phyloP scores from a whole-genome alignment of 495 filamentous ascomycete species.

The Hyaloscypha variabilis region DNA sequence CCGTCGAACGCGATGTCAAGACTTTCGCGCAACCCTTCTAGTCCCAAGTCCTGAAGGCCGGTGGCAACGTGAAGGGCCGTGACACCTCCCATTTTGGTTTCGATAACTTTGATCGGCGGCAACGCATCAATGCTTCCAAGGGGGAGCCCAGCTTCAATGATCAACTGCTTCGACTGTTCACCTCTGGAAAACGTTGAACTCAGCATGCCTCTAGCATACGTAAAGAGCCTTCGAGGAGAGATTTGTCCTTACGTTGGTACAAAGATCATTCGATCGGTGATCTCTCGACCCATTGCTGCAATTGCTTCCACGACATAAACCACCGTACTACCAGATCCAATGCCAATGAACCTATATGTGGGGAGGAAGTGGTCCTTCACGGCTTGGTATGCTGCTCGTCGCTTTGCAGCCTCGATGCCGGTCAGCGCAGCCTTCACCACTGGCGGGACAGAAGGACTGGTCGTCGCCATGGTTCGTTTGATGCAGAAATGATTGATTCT shows the following conservation, averaged over 20 bases:
- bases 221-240: not conserved
- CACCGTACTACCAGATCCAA: conserved; percentile 92
- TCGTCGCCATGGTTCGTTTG: not conserved
- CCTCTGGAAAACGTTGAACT: conserved; percentile 41
- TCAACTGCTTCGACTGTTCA: conserved; percentile 83
- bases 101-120: conserved; percentile 48
- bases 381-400: conserved; percentile 78
- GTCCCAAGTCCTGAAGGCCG: conserved; percentile 32
- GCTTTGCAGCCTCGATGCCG: conserved; percentile 80
- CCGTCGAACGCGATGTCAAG: conserved; percentile 92
- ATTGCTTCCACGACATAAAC: conserved; percentile 97
- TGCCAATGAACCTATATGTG: conserved; percentile 76
- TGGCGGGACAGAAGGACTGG: conserved; percentile 5
- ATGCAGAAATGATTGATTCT: no score
- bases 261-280: conserved; percentile 69
- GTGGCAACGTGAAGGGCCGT: conserved; percentile 30
- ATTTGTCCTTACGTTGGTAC: conserved; percentile 63
- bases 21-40: conserved; percentile 36
- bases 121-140: conserved; percentile 76
- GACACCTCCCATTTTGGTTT: conserved; percentile 25
- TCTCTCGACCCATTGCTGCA: conserved; percentile 63
- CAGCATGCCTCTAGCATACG: not conserved
- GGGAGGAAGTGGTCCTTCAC: conserved; percentile 83
- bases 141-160: conserved; percentile 72
- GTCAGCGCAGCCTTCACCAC: conserved; percentile 25